A percentile compares a stretch with the other conserved stretches of the same genome.
Conservation (phyloP, 2,329 filamentous ascomycete species). For the Huntiella savannae region DNA sequence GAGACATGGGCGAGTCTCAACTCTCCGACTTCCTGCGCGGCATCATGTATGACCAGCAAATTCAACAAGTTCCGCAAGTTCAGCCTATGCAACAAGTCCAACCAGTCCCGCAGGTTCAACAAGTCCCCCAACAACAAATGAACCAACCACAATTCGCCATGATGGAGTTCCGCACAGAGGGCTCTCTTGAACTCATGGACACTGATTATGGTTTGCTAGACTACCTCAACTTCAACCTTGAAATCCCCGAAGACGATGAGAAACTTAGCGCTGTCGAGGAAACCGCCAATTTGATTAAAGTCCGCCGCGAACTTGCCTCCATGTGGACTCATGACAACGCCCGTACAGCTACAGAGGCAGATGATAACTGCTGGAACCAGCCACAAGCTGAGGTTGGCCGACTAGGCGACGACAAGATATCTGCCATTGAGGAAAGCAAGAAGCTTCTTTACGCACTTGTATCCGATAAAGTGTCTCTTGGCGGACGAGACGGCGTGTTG, state of each 20-base stretch:
- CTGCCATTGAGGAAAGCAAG: slow-evolving; percentile 22
- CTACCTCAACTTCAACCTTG: slow-evolving; percentile 8
- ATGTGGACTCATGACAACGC: slow-evolving; percentile 6
- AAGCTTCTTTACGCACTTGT: slow-evolving; percentile 23
- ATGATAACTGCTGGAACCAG: slow-evolving; percentile 23
- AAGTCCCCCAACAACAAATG: slow-evolving; percentile 15
- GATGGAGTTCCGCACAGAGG: slow-evolving; percentile 31
- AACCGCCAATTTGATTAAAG: slow-evolving; percentile 12
- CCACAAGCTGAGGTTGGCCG: slow-evolving; percentile 20
- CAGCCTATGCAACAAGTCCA: too few species aligned
- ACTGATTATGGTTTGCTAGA: slow-evolving; percentile 32
- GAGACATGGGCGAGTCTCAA: slow-evolving; percentile 17
- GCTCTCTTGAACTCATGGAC: slow-evolving; percentile 31
- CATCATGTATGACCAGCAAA: slow-evolving; percentile 28
- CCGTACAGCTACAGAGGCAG: slow-evolving; percentile 17
- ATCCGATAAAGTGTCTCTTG: slow-evolving; percentile 25
- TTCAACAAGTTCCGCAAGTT: slow-evolving; percentile 18
- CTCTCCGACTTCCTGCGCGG: slow-evolving; percentile 33
- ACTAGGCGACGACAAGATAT: slow-evolving; percentile 8
- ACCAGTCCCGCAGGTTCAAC: too few species aligned
- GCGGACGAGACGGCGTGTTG: slow-evolving; percentile 41
- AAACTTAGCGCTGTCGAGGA: slow-evolving; percentile 26
- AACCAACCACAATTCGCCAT: slow-evolving; percentile 25
- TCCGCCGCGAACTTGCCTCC: slow-evolving; percentile 7
- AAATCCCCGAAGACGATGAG: slow-evolving; percentile 1